Base-by-base conservation (phyloP, 2,329 filamentous ascomycete genomes). In the Colletotrichum limetticola region DNA sequence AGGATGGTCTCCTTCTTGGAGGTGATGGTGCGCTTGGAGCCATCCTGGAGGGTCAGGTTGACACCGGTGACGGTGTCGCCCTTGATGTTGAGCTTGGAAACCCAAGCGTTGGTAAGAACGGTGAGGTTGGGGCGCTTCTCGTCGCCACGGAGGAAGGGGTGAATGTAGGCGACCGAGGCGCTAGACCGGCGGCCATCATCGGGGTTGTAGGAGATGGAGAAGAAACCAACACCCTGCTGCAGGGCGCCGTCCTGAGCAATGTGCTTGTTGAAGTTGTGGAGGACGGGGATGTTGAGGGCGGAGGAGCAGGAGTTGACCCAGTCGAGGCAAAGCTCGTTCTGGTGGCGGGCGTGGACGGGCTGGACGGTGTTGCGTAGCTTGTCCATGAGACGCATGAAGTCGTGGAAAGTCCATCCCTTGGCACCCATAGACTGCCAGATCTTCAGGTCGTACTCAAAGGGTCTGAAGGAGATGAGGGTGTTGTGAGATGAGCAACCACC, bases 401-500 rank as follows among this genome's bases (percentile, higher is more conserved):
- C 94, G 80, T 94, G 91, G 85, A 97, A 97, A 79, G 90, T 91
- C 95, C 95, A 98, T 78, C 95, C 95, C 80, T 90, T 90, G 85
- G 93, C 95, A 74, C 95, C 95, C 79, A 94, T 87, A 37, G 89
- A 90, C 79, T 95, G 92, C 95, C 95, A 98, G 78, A 94, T 89
- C 80, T 94, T 89, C 85, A 94, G 90, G 83, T 98, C 95, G 82
- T 97, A 95, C 82, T 95, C 91, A 80, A 97, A 97, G 8, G 95
- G 94, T 30, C 95, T 91, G 90, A 97, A 97, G 22, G 94, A 97
- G 83, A 98, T 97, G 78, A 97, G 88, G 24, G 95, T 97, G 85
- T 98, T 98, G 88, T 97, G 95, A 72, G 93, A 96, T 57, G 95
- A 97, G 88, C 95, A 98, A 76, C 95, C 95, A 77, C 95, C 95